Base-by-base conservation (phyloP, 345 rosid species). In the Angophora floribunda region DNA sequence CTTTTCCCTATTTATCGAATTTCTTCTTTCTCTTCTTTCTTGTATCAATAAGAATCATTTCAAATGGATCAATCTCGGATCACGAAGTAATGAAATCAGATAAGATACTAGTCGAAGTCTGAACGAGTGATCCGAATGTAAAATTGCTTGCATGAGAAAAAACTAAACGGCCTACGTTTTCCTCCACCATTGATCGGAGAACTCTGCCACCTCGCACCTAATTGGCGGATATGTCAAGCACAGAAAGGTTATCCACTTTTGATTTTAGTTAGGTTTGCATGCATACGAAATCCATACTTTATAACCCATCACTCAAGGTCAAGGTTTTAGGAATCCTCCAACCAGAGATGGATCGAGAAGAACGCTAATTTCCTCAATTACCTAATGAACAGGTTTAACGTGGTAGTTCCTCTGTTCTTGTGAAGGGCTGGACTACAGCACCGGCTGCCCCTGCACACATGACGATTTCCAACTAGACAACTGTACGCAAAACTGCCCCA, bases 181-280 rank as follows among this genome's bases (percentile, higher is more conserved):
- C 49, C 26, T 17, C 13, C 1, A 75, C 36, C 26, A 5, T 2
- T 0, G 0, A 75, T 75, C 14, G 1, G 4, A 75, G 14, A 36
- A 75, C 26, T 19, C 82, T 36, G 49, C 45, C 21, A 75, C 45
- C 82, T 75, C 9, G 13, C 49, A 10, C 19, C 45, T 9, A 36
- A 70, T 75, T 36, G 2, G 82, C 1, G 47, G 26, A 11, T 9
- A 36, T 36, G 41, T 36, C 41, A 36, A 36, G 41, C 63, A 24
- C 26, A 57, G 28, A 9, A 57, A 57, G 7, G 8, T 21, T 55
- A 55, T 55, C 26, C 4, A 21, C 24, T 32, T 67, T 16, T 1
- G 17, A 75, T 75, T 75, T 36, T 75, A 36, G 24, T 75, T 75
- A 10, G 4, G 7, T 19, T 17, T 19, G 82, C 14, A 19, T 36